A percentile compares a stretch with the other conserved stretches of the same genome.
These are phyloP conservation scores for Exophiala oligosperma DNA, from an alignment of 2,329 filamentous ascomycete species.

Conservation along the genomic window DNA sequence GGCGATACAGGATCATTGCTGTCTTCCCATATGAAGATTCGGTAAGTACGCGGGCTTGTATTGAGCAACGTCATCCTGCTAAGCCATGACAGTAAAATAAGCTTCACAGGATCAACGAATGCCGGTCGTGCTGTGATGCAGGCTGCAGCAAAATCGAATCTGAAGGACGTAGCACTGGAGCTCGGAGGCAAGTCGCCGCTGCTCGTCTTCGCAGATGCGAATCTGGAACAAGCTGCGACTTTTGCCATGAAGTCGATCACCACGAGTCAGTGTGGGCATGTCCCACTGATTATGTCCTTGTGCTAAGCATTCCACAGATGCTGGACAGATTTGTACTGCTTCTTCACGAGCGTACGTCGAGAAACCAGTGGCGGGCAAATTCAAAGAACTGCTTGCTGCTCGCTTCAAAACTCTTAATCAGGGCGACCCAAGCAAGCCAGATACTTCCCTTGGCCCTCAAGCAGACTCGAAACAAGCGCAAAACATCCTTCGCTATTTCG, in stretches of 20 bases:
- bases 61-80: too few species aligned
- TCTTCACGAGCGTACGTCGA: conserved; percentile 66
- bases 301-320: conserved; percentile 33
- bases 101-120: conserved; percentile 40
- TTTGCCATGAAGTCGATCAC: conserved; percentile 50
- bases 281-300: conserved; percentile 37
- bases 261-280: conserved; percentile 34
- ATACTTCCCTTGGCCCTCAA: conserved; percentile 73
- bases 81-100: conserved; percentile 48
- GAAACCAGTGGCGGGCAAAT: conserved; percentile 59
- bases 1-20: conserved; percentile 54
- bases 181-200: conserved; percentile 66
- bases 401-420: conserved; percentile 57
- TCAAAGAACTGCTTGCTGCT: conserved; percentile 62
- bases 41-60: conserved; percentile 22
- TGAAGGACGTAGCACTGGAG: conserved; percentile 62
- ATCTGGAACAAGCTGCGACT: conserved; percentile 66
- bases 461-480: conserved; percentile 71
- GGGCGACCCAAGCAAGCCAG: conserved; percentile 68
- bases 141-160: conserved; percentile 41
- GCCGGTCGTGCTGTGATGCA: conserved; percentile 41
- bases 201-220: conserved; percentile 64
- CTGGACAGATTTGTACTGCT: conserved; percentile 61
- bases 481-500: conserved; percentile 67
- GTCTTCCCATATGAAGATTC: conserved; percentile 58